Evolutionary conservation across 139 green algal species (phyloP), one percentile per base, ranked within the genome.

Genomic region (Penium margaritaceum): DNA sequence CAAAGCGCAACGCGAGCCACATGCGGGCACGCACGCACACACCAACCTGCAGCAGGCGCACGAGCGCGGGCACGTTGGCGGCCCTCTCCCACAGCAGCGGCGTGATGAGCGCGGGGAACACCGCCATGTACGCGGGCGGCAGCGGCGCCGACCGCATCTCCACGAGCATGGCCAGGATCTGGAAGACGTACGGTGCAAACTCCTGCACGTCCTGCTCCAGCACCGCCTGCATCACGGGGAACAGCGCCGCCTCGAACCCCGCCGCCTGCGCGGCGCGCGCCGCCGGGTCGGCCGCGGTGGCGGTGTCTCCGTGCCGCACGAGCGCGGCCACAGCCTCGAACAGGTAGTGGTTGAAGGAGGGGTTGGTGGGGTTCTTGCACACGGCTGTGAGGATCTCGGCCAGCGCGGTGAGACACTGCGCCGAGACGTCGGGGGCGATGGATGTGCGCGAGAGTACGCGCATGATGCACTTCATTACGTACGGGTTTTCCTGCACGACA

Each of bases 261-360:
- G 76, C 63, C 39, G 95, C 75, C 69, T 85, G 74, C 19, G 73
- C 44, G 2, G 51, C 51, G 6, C 51, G 51, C n/a, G n/a, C n/a
- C n/a, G n/a, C n/a, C n/a, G 81, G 47, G 60, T 88, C 70, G 39
- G 30, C 57, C 2, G 35, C 47, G 37, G 75, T 7, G 24, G 19
- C n/a, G n/a, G n/a, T n/a, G n/a, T n/a, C n/a, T n/a, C n/a, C 67
- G 74, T 76, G 60, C 24, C 39, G 46, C 35, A 98, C 88, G 32
- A 98, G 84, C 1, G 90, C 92, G 0, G 95, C 91, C 12, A 98
- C 85, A 1, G 80, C 78, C 81, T 99, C 95, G 73, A 99, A 99
- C 30, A 98, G 83, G 78, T 93, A 98, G 85, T 99, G 95, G 81
- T 94, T 96, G 91, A 98, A 99, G 35, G 84, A 89, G 2, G 95